Percentiles rank a stretch among this genome's conserved stretches.
Evolutionary conservation across 2,329 filamentous ascomycete species (phyloP).

Genomic region (Cladophialophora psammophila): DNA sequence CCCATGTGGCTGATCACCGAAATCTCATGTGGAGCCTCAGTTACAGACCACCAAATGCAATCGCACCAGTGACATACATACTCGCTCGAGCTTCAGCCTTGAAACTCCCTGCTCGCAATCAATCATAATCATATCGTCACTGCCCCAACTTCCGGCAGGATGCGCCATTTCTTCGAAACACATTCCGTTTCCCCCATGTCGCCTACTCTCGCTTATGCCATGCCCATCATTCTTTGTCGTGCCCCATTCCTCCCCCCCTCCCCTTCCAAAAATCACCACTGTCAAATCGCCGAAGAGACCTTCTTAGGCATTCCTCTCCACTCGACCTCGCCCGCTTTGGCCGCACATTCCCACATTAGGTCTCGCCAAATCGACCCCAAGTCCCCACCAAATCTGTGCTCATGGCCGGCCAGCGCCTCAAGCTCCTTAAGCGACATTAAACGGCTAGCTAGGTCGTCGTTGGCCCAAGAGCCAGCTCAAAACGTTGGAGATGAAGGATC

Average conservation of each 20-base stretch:
- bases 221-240: conserved; percentile 18
- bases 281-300: conserved; percentile 1
- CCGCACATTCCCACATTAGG: conserved; percentile 5
- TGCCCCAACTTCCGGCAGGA: conserved; percentile 33
- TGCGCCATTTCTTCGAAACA: conserved; percentile 17
- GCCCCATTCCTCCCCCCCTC: conserved; percentile 2
- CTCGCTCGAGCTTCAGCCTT: conserved; percentile 25
- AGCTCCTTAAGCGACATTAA: conserved; percentile 29
- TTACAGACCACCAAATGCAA: conserved; percentile 20
- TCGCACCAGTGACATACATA: conserved; percentile 20
- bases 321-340: neutral
- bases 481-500: conserved; percentile 11
- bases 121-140: conserved; percentile 11
- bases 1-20: conserved; percentile 19
- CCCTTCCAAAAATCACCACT: conserved; percentile 13
- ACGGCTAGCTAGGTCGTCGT: conserved; percentile 14
- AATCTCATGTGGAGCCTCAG: neutral
- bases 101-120: neutral
- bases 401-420: conserved; percentile 7
- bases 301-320: conserved; percentile 1
- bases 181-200: conserved; percentile 16
- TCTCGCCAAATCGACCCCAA: conserved; percentile 11
- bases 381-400: conserved; percentile 14
- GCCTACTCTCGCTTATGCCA: conserved; percentile 29
- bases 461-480: conserved; percentile 9